These are phyloP conservation scores for Stygiomarasmius scandens DNA, from an alignment of 1,284 basidiomycete genomes.

Conservation along the genomic window DNA sequence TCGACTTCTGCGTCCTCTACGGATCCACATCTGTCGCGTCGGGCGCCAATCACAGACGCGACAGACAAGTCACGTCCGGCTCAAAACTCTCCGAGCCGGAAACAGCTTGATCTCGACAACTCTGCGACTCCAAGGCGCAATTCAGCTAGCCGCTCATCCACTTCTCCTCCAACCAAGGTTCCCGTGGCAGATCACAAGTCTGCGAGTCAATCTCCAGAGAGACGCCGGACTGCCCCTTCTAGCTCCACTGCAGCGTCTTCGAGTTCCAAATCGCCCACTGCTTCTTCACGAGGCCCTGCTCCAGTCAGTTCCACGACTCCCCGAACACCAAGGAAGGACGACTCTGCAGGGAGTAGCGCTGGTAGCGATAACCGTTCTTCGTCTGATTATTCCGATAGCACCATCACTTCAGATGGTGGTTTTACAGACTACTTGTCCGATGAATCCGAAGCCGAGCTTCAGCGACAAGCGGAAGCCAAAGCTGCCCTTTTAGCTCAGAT, in stretches of 20 bases:
- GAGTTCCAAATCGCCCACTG: constrained; percentile 27
- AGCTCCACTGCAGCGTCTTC: constrained; percentile 21
- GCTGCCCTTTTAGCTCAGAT: constrained; percentile 76
- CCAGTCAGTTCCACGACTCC: constrained; percentile 26
- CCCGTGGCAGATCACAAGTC: constrained; percentile 16
- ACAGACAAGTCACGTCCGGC: constrained; percentile 49
- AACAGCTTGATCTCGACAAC: constrained; percentile 53
- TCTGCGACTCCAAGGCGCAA: constrained; percentile 49
- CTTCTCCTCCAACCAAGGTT: constrained; percentile 39
- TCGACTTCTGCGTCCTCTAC: constrained; percentile 37
- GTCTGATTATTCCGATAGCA: constrained; percentile 56
- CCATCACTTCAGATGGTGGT: constrained; percentile 78
- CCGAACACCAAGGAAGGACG: constrained; percentile 34
- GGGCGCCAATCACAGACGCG: constrained; percentile 45
- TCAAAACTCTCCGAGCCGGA: constrained; percentile 63
- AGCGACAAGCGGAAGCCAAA: constrained; percentile 76
- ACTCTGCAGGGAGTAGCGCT: constrained; percentile 60
- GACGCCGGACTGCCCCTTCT: constrained; percentile 26
- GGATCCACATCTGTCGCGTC: constrained; percentile 50
- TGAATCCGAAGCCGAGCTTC: constrained; percentile 80
- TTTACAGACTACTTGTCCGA: constrained; percentile 85
- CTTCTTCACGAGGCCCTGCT: constrained; percentile 15
- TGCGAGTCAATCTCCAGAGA: constrained; percentile 3
- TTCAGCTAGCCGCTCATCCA: constrained; percentile 47
- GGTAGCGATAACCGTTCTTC: constrained; percentile 58